These are phyloP conservation scores for Podila minutissima DNA, from an alignment of 192 early-diverging fungal genomes.

Conservation along the genomic window DNA sequence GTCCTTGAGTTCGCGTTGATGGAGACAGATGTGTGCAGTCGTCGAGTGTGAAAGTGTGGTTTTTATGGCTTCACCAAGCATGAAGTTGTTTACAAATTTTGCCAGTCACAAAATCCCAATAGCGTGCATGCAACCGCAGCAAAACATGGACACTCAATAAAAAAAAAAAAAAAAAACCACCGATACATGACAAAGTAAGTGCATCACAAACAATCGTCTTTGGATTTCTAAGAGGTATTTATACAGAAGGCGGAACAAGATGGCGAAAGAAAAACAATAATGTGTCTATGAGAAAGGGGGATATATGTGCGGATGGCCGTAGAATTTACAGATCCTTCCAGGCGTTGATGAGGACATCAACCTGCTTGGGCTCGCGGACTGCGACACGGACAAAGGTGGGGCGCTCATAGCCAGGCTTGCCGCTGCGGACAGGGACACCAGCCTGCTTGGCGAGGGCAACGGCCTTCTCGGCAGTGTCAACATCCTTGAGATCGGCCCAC, in stretches of 20 bases:
- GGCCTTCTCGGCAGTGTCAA: constrained; percentile 67
- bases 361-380: constrained; percentile 75
- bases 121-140: too few relatives aligned
- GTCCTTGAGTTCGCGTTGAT: too few relatives aligned
- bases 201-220: too few relatives aligned
- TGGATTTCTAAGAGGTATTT: too few relatives aligned
- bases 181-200: constrained; percentile 1
- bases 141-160: constrained; percentile 15
- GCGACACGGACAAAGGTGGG: constrained; percentile 82
- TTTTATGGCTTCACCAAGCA: too few relatives aligned
- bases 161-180: neutral
- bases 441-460: constrained; percentile 72
- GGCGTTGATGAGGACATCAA: constrained; percentile 75
- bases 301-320: neutral
- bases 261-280: neutral
- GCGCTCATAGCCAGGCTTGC: constrained; percentile 78
- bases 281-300: constrained; percentile 1
- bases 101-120: neutral
- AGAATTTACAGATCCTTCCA: constrained; percentile 62
- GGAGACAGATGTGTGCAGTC: too few relatives aligned
- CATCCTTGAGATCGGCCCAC: constrained; percentile 81
- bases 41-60: too few relatives aligned
- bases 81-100: neutral
- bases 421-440: constrained; percentile 88
- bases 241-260: neutral